phyloP scores from a whole-genome alignment of 192 early-diverging fungal genomes.

The Coemansia sp. region DNA sequence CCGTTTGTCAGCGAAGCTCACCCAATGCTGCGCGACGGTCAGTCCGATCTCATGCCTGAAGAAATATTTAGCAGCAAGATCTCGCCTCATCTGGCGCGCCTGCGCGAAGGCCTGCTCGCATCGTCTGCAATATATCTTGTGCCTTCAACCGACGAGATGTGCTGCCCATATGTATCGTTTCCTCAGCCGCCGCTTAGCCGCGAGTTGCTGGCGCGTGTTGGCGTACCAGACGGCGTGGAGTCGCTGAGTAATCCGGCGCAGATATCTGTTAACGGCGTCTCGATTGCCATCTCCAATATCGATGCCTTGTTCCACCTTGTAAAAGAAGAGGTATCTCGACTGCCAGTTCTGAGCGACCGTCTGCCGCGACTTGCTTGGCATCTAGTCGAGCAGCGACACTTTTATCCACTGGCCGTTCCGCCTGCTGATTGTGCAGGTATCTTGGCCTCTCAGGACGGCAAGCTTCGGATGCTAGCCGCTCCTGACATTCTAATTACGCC shows the following conservation, averaged over 20 bases:
- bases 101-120: slow-evolving; percentile 52
- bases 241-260: slow-evolving; percentile 79
- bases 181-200: slow-evolving; percentile 80
- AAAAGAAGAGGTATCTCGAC: slow-evolving; percentile 63
- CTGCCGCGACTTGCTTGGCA: slow-evolving; percentile 72
- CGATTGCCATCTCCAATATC: slow-evolving; percentile 71
- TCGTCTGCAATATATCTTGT: slow-evolving; percentile 64
- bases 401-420: slow-evolving; percentile 86
- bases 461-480: slow-evolving; percentile 51
- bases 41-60: slow-evolving; percentile 57
- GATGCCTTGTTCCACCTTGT: slow-evolving; percentile 76
- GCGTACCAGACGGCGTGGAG: slow-evolving; percentile 29
- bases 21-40: slow-evolving; percentile 58
- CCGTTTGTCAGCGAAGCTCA: slow-evolving; percentile 69
- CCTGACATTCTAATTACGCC: slow-evolving; percentile 86
- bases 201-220: slow-evolving; percentile 21
- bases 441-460: slow-evolving; percentile 37
- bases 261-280: slow-evolving; percentile 79
- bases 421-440: slow-evolving; percentile 37
- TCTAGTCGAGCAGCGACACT: slow-evolving; percentile 74
- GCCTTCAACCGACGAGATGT: slow-evolving; percentile 74
- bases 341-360: slow-evolving; percentile 58
- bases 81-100: slow-evolving; percentile 55
- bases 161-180: slow-evolving; percentile 70
- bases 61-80: slow-evolving; percentile 67